phyloP scores from a whole-genome alignment of 2,329 filamentous ascomycete species.

The Fusarium albosuccineum region DNA sequence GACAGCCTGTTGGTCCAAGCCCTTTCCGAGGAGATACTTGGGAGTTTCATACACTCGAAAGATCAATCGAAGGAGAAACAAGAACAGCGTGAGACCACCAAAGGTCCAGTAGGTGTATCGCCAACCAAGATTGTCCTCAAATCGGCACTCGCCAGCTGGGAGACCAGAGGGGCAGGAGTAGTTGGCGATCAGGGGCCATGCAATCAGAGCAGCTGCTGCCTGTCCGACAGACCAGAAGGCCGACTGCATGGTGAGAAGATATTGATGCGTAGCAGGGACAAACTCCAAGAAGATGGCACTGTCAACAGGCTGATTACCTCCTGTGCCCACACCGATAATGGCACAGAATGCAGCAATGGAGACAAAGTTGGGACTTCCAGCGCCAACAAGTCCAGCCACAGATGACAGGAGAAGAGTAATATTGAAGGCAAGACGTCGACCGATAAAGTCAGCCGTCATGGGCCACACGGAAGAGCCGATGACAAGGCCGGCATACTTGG shows the following conservation, averaged over 20 bases:
- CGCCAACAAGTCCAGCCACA: slow-evolving; percentile 70
- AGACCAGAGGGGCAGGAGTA: slow-evolving; percentile 49
- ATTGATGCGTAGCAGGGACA: slow-evolving; percentile 58
- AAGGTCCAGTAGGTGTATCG: slow-evolving; percentile 38
- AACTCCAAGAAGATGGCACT: slow-evolving; percentile 64
- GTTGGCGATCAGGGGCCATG: slow-evolving; percentile 54
- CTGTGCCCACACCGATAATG: slow-evolving; percentile 57
- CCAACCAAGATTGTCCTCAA: slow-evolving; percentile 61
- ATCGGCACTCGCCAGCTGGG: slow-evolving; percentile 40
- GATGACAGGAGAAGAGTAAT: slow-evolving; percentile 58
- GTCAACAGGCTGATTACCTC: slow-evolving; percentile 62
- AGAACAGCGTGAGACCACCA: background rate
- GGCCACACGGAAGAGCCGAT: slow-evolving; percentile 62
- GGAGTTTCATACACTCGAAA: slow-evolving; percentile 27
- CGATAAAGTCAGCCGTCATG: slow-evolving; percentile 56
- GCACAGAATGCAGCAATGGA: slow-evolving; percentile 69
- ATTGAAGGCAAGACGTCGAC: slow-evolving; percentile 60
- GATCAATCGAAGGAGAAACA: slow-evolving; percentile 11
- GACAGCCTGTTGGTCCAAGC: slow-evolving; percentile 23
- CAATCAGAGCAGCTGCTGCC: slow-evolving; percentile 51
- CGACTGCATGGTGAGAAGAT: slow-evolving; percentile 56
- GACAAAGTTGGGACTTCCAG: slow-evolving; percentile 69
- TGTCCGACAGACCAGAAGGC: slow-evolving; percentile 64
- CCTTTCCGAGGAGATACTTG: slow-evolving; percentile 30
- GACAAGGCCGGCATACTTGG: slow-evolving; percentile 58